Conservation (phyloP, 306 rosid species). For the Vicia faba region DNA sequence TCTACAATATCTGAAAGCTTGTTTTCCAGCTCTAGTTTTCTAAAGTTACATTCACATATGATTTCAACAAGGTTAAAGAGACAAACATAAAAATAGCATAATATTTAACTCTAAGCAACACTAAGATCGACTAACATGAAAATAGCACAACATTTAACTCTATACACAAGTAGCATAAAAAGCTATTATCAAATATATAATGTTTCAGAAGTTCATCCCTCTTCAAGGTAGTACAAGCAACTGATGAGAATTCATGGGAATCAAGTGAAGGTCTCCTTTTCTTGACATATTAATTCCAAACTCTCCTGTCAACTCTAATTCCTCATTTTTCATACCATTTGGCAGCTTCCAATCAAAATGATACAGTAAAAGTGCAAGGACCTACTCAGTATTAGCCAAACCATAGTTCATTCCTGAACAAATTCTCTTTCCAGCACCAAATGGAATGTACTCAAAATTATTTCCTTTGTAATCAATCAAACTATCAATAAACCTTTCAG, state of each 20-base stretch:
- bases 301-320: slow-evolving; percentile 32
- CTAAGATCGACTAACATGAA: not conserved
- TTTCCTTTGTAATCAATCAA: not conserved
- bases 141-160: not conserved
- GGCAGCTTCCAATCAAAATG: slow-evolving; percentile 34
- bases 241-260: slow-evolving; percentile 2
- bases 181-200: not conserved
- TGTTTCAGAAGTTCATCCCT: too few relatives aligned
- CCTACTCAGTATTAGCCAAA: not conserved
- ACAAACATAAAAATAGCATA: too few relatives aligned
- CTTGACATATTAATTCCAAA: slow-evolving; percentile 16
- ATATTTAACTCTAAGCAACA: too few relatives aligned
- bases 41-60: too few relatives aligned
- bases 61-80: too few relatives aligned
- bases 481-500: not conserved
- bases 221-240: not conserved
- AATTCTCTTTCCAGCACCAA: slow-evolving; percentile 33
- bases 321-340: slow-evolving; percentile 22
- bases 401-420: slow-evolving; percentile 11
- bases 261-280: slow-evolving; percentile 7
- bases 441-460: slow-evolving; percentile 23
- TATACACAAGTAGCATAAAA: not conserved
- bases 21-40: too few relatives aligned
- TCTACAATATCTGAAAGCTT: too few relatives aligned
- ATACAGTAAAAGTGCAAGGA: slow-evolving; percentile 12